Base-by-base conservation (phyloP, 179 eudicot genomes). In the Heliamphora pulchella region DNA sequence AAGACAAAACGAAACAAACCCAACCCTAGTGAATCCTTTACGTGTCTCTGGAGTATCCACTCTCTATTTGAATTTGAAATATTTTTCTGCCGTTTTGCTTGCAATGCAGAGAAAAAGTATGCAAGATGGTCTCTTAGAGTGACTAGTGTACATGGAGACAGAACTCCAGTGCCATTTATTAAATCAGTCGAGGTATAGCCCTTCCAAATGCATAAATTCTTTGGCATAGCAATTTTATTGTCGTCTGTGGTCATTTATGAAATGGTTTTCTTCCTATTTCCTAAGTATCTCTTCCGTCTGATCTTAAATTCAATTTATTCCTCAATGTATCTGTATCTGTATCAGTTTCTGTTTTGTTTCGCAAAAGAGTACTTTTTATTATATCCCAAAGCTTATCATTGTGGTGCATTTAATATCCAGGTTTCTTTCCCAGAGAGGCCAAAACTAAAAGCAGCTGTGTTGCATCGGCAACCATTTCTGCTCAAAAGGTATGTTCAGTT, bases 91-190 rank as follows among this genome's bases (percentile, higher is more conserved):
- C 71, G 22, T 17, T 70, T 80, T 74, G 61, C 44, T 31, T 76
- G 80, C 39, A 73, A 82, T 84, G 78, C 90, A 90, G 93, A 89
- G 82, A 83, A 85, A 80, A 87, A 83, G 71, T 89, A 82, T 78
- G 86, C 87, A 80, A 90, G 87, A 75, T 90, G 93, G 93, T 80
- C 83, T 79, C 87, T 90, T 57, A 86, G 81, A 76, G 83, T 90
- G 61, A 83, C 85, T 39, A 90, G 93, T 69, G 85, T 85, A 44
- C 93, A 90, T 80, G 93, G 90, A 73, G 82, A 81, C 43, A 87
- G 78, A 76, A 89, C 90, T 78, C 93, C 90, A 55, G 76, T 90
- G 84, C 89, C 93, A 47, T 90, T 86, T 62, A 71, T 89, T 51
- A 86, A 81, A 78, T 90, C 93, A 63, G 86, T 89, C 48, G 88